Conservation (phyloP, 2,329 filamentous ascomycete species). For the Apiospora malaysiana region DNA sequence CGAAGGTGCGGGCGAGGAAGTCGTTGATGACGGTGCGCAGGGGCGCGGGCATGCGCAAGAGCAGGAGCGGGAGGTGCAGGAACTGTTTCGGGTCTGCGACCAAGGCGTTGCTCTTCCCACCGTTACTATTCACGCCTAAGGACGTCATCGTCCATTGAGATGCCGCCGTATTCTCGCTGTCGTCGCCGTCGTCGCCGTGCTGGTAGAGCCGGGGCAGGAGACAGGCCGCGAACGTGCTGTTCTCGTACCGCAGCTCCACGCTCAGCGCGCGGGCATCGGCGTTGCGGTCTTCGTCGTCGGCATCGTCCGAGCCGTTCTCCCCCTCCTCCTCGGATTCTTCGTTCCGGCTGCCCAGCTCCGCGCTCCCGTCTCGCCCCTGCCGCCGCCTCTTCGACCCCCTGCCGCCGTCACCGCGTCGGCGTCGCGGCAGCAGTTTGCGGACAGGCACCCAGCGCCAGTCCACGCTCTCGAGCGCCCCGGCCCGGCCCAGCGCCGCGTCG, state of each 20-base stretch:
- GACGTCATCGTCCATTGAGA: neutral
- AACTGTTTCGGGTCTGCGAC: conserved; percentile 42
- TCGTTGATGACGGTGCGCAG: conserved; percentile 55
- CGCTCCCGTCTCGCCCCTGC: conserved; percentile 26
- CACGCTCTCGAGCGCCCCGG: conserved; percentile 53
- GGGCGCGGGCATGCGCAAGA: conserved; percentile 61
- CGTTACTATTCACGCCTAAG: too few species aligned
- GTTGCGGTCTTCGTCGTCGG: neutral
- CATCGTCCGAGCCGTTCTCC: neutral
- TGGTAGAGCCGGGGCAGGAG: conserved; percentile 48
- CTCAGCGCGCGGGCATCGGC: conserved; percentile 39
- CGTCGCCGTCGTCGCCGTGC: neutral
- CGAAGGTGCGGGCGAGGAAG: conserved; percentile 60
- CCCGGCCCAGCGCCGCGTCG: conserved; percentile 45
- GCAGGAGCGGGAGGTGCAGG: conserved; percentile 55
- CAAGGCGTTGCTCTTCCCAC: neutral
- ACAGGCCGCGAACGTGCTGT: conserved; percentile 55
- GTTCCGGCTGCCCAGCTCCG: conserved; percentile 25
- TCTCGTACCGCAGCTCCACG: conserved; percentile 60
- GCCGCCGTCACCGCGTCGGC: conserved; percentile 26
- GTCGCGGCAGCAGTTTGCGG: conserved; percentile 31
- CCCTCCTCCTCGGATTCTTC: conserved; percentile 22
- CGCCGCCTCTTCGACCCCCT: neutral
- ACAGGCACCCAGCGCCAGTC: conserved; percentile 52
- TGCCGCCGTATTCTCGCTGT: neutral